phyloP scores from a whole-genome alignment of 2,329 filamentous ascomycete species.

The Aspergillus caelatus region DNA sequence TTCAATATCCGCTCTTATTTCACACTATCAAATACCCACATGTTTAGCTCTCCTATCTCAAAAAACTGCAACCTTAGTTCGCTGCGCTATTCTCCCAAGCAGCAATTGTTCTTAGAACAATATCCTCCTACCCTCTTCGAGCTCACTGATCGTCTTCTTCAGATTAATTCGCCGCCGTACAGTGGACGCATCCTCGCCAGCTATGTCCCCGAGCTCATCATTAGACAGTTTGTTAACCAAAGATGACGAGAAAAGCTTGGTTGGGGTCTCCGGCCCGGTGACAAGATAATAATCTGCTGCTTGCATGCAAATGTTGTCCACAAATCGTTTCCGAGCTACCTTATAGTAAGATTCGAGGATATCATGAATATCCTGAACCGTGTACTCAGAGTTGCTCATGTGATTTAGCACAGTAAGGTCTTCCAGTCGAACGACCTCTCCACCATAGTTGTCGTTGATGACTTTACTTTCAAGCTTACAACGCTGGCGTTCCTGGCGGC shows the following conservation, averaged over 20 bases:
- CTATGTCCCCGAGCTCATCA: slow-evolving; percentile 58
- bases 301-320: slow-evolving; percentile 65
- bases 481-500: background rate
- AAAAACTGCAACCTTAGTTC: background rate
- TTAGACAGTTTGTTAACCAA: slow-evolving; percentile 54
- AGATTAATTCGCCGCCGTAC: slow-evolving; percentile 49
- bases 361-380: slow-evolving; percentile 59
- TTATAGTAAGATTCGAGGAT: slow-evolving; percentile 64
- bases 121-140: slow-evolving; percentile 44
- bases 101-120: slow-evolving; percentile 8
- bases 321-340: slow-evolving; percentile 62
- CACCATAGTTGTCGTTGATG: background rate
- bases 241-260: slow-evolving; percentile 56
- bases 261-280: slow-evolving; percentile 51
- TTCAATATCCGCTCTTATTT: too few relatives aligned
- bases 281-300: slow-evolving; percentile 59
- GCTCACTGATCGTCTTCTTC: slow-evolving; percentile 48
- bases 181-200: slow-evolving; percentile 56
- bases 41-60: too few relatives aligned
- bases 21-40: background rate
- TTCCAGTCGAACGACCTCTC: background rate
- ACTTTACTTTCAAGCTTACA: background rate
- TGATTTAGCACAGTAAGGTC: slow-evolving; percentile 2
- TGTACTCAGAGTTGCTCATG: slow-evolving; percentile 22
- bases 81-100: background rate